Evolutionary conservation across 371 early-diverging fungal species (phyloP).

Genomic region (Thermomucor indicae-seudaticae): DNA sequence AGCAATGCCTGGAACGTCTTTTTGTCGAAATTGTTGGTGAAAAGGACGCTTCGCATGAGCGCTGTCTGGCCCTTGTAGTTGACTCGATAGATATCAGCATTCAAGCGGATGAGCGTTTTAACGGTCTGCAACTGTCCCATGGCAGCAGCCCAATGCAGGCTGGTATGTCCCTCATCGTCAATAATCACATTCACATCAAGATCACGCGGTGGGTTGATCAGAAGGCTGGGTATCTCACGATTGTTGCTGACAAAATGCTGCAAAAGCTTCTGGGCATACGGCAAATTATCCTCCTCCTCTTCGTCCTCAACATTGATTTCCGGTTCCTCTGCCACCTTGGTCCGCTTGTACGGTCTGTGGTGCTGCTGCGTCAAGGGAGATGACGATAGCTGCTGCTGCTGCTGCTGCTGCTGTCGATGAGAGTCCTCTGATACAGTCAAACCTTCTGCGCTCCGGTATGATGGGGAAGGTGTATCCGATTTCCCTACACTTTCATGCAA

Average conservation of each 20-base stretch:
- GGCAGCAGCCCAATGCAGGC: constrained; percentile 96
- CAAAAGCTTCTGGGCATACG: constrained; percentile 43
- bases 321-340: neutral
- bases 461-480: constrained; percentile 7
- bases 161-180: constrained; percentile 92
- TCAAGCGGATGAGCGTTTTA: constrained; percentile 66
- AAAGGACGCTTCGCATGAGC: constrained; percentile 84
- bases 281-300: constrained; percentile 15
- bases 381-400: constrained; percentile 3
- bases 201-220: constrained; percentile 50
- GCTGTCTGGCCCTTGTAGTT: constrained; percentile 90
- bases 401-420: too few relatives aligned
- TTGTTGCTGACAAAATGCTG: constrained; percentile 61
- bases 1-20: constrained; percentile 79
- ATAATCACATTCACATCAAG: constrained; percentile 83
- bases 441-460: neutral
- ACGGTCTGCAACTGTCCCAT: constrained; percentile 79
- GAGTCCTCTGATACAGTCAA: too few relatives aligned
- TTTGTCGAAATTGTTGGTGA: constrained; percentile 83
- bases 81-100: constrained; percentile 67
- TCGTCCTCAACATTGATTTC: neutral
- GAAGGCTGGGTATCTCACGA: constrained; percentile 41
- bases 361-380: constrained; percentile 2
- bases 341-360: neutral
- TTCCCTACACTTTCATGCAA: neutral